A percentile compares a stretch with the other conserved stretches of the same genome.
These are phyloP conservation scores for Tillandsia fasciculata DNA, from an alignment of 176 grass and related monocot species.

Conservation along the genomic window DNA sequence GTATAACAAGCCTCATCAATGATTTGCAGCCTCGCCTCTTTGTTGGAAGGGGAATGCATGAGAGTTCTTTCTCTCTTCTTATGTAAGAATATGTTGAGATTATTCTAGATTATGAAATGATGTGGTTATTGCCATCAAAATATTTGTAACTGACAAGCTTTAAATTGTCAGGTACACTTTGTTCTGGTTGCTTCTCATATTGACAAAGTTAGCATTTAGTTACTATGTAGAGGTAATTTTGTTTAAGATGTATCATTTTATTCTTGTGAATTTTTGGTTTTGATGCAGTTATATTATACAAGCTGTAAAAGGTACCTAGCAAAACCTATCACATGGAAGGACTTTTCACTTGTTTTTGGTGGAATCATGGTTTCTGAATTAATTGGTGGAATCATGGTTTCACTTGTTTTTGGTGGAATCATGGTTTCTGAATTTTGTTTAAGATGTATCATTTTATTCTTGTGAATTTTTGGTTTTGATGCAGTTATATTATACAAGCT, in stretches of 20 bases:
- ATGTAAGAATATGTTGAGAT: constrained; percentile 45
- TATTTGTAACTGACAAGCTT: constrained; percentile 6
- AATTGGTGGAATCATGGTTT: too few species aligned
- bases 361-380: background rate
- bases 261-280: background rate
- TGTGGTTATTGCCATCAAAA: constrained; percentile 5
- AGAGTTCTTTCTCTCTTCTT: constrained; percentile 84
- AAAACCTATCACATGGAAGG: constrained; percentile 3
- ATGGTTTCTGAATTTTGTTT: too few species aligned
- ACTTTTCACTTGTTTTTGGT: background rate
- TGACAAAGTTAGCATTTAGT: constrained; percentile 81
- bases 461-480: background rate
- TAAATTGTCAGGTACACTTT: constrained; percentile 67
- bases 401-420: too few species aligned
- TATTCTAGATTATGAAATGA: constrained; percentile 1
- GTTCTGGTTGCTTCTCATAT: constrained; percentile 79
- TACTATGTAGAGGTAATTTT: constrained; percentile 86
- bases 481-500: background rate
- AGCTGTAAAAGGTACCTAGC: background rate
- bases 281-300: background rate
- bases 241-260: background rate
- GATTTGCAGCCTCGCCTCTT: constrained; percentile 64
- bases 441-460: background rate
- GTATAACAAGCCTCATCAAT: background rate
- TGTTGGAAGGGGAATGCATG: constrained; percentile 96